Evolutionary conservation across 73 alveolate species (phyloP).

Genomic region (Stentor roeselii): DNA sequence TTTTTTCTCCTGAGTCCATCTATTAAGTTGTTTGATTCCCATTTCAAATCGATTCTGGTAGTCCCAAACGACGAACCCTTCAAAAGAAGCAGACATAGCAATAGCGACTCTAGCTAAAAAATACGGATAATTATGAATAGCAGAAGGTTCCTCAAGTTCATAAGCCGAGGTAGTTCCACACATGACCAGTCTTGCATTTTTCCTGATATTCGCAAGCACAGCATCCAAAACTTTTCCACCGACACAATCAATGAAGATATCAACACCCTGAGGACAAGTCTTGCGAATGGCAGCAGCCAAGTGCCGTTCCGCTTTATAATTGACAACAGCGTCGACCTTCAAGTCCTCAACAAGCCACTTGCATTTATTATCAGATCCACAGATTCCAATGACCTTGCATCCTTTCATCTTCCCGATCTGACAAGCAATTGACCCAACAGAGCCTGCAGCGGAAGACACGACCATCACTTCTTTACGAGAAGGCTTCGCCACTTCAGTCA

Average conservation of each 20-base stretch:
- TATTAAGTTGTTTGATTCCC: neutral
- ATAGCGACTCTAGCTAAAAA: neutral
- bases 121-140: slow-evolving; percentile 22
- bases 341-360: slow-evolving; percentile 1
- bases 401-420: slow-evolving; percentile 38
- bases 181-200: slow-evolving; percentile 25
- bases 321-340: slow-evolving; percentile 5
- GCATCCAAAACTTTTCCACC: slow-evolving; percentile 37
- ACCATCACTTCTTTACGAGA: neutral
- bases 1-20: neutral
- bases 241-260: slow-evolving; percentile 31
- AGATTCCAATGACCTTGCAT: slow-evolving; percentile 26
- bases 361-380: slow-evolving; percentile 29
- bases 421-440: slow-evolving; percentile 34
- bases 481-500: slow-evolving; percentile 23
- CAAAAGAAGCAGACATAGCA: slow-evolving; percentile 25
- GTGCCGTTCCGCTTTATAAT: slow-evolving; percentile 19
- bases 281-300: slow-evolving; percentile 1
- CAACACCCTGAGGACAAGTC: slow-evolving; percentile 32
- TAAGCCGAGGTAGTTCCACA: slow-evolving; percentile 36
- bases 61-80: slow-evolving; percentile 23
- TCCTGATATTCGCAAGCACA: slow-evolving; percentile 8
- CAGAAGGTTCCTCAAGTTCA: slow-evolving; percentile 1
- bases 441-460: slow-evolving; percentile 38
- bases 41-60: neutral